Evolutionary conservation across 352 stramenopile genomes (phyloP).

Genomic region (Phytophthora ohioensis): DNA sequence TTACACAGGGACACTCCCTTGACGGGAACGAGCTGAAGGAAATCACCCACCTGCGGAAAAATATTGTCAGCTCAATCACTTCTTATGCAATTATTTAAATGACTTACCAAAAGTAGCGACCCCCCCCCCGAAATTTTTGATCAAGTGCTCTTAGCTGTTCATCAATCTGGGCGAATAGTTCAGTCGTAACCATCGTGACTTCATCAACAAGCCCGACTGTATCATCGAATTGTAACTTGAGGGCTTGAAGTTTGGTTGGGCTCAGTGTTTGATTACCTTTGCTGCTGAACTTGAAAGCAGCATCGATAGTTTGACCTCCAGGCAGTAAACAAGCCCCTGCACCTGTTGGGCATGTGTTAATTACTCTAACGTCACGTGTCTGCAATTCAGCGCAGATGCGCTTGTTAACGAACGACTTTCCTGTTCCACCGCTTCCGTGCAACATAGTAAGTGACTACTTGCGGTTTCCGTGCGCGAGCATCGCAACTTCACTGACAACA

Average conservation of each 20-base stretch:
- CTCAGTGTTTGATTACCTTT: not conserved
- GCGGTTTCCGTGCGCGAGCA: not conserved
- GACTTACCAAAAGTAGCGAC: conserved; percentile 6
- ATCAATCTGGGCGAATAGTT: not conserved
- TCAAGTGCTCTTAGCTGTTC: not conserved
- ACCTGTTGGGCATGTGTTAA: conserved; percentile 3
- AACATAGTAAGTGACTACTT: conserved; percentile 2
- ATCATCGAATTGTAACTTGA: not conserved
- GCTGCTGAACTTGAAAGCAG: not conserved
- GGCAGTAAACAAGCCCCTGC: not conserved
- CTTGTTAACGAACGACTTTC: conserved; percentile 4
- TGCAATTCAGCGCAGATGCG: not conserved
- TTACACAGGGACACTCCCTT: not conserved
- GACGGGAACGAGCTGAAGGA: not conserved
- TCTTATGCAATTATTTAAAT: too few species aligned
- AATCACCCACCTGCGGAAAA: conserved; percentile 2
- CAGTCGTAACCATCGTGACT: not conserved
- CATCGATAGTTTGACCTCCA: not conserved
- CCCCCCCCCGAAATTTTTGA: conserved; percentile 2
- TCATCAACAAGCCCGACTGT: not conserved
- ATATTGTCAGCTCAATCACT: not conserved
- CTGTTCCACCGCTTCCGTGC: not conserved
- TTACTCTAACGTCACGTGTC: not conserved
- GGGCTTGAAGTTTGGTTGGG: not conserved
- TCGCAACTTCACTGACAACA: not conserved